Evolutionary conservation across 306 rosid species (phyloP), one percentile per base, ranked within the genome.

Genomic region (Ammopiptanthus mongolicus): DNA sequence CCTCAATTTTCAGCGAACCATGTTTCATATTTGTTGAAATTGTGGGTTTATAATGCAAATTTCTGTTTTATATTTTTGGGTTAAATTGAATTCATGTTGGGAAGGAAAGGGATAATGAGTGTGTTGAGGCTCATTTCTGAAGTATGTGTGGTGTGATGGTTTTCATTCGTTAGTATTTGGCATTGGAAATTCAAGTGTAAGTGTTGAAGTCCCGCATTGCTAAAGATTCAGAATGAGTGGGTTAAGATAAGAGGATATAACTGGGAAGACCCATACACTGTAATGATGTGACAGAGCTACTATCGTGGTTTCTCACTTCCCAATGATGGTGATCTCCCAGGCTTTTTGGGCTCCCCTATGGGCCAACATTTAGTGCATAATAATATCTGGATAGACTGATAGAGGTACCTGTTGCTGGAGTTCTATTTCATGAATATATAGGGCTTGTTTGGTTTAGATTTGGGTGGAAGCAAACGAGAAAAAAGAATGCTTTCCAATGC

Each of bases 1-100:
- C 68, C 60, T 82, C 9, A 15, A 39, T 53, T 73, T 46, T 17
- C 23, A 25, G 17, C 39, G 76, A 28, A 52, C 80, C 78, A 10
- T 19, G 75, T 48, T 8, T 2, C 10, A 3, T 61, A 41, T 17
- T 70, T 39, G 63, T 57, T 74, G 5, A 71, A 15, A 23, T 51
- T 60, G 52, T 63, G n/a, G 3, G 39, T 56, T 74, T 53, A 10
- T 36, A 9, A 37, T 75, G 56, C 12, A 48, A 56, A 64, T 65
- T 36, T 62, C 3, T 5, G 3, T 21, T 37, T 61, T 51, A 5
- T 25, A 0, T 14, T 47, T 47, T 44, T 47, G 71, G 66, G 33
- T 44, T 52, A 7, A 29, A 34, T 69, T 39, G 19, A 41, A 50
- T 63, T 37, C 0, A 8, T 53, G 69, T 42, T 69, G 36, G 48